Conservation (phyloP, 2,329 filamentous ascomycete species). For the Colletotrichum sidae region DNA sequence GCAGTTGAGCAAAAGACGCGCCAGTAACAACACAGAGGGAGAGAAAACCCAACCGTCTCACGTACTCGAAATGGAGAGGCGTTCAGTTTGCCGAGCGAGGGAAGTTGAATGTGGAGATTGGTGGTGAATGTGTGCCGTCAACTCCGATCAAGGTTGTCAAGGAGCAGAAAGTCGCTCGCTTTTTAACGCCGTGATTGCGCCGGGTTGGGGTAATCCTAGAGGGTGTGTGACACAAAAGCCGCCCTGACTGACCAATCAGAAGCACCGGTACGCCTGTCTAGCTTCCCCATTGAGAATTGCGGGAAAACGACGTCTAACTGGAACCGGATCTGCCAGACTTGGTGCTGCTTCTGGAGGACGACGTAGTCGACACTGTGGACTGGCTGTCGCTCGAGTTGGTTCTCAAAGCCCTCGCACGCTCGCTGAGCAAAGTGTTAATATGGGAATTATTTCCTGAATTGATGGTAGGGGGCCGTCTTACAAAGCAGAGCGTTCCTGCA, state of each 20-base stretch:
- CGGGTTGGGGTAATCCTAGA: constrained; percentile 1
- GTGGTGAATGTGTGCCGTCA: constrained; percentile 16
- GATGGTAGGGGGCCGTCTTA: constrained; percentile 43
- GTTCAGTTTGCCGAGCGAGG: no score
- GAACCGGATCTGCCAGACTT: no score
- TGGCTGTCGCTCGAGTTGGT: constrained; percentile 51
- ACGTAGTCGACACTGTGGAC: constrained; percentile 40
- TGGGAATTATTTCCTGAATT: neutral
- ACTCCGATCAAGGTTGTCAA: neutral
- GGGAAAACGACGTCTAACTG: no score
- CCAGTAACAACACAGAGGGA: no score
- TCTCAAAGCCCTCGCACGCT: constrained; percentile 53
- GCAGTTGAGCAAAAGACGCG: no score
- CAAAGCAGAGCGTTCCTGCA: constrained; percentile 58
- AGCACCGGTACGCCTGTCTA: neutral
- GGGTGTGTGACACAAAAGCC: no score
- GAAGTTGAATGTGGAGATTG: neutral
- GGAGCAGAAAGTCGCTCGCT: neutral
- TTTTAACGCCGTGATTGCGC: constrained; percentile 22
- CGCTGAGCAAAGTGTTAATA: constrained; percentile 44
- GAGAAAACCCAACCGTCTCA: no score
- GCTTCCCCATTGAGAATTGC: neutral
- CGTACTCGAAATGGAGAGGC: no score
- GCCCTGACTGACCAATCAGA: neutral
- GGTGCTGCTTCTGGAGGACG: constrained; percentile 42